Evolutionary conservation across 345 rosid genomes (phyloP), one percentile per base, ranked within the genome.

Genomic region (Dovyalis caffra): DNA sequence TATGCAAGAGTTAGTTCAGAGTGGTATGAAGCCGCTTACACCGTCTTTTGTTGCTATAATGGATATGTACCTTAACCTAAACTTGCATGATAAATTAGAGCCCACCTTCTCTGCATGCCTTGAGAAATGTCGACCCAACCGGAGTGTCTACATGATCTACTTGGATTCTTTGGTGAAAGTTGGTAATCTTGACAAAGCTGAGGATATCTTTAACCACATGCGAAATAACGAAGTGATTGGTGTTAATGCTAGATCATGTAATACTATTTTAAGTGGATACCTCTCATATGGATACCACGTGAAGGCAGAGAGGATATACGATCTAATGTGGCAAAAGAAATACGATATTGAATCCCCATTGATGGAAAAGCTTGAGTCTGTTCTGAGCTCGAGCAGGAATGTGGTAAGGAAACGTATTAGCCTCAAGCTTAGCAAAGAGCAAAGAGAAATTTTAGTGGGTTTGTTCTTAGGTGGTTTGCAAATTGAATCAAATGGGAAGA

Each of bases 391-490:
- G 77, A 85, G 81, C 69, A 85, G 78, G 73, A 89, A 89, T 84
- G 80, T 56, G 23, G 86, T 85, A 38, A 90, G 86, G 86, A 89
- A 70, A 74, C 94, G 87, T 3, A 31, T 81, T 64, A 87, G 87
- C 73, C 80, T 85, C 72, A 91, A 91, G 80, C 85, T 95, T 76
- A 91, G 91, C 81, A 84, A 83, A 86, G 96, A 90, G 26, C 97
- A 95, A 40, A 84, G 98, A 62, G 97, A 95, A 82, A 83, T 86
- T 69, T 77, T 95, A 69, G 87, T 95, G 29, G 99, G 99, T 66
- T 87, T 95, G 84, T 81, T 95, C 51, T 78, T 92, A 84, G 97
- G 97, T 70, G 97, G 99, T 71, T 77, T 95, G 86, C 80, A 38
- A 73, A 85, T 92, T 5, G 92, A 84, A 66, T 85, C 89, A 11